Conservation (phyloP, 2,329 filamentous ascomycete species). For the Xylaria sp. region DNA sequence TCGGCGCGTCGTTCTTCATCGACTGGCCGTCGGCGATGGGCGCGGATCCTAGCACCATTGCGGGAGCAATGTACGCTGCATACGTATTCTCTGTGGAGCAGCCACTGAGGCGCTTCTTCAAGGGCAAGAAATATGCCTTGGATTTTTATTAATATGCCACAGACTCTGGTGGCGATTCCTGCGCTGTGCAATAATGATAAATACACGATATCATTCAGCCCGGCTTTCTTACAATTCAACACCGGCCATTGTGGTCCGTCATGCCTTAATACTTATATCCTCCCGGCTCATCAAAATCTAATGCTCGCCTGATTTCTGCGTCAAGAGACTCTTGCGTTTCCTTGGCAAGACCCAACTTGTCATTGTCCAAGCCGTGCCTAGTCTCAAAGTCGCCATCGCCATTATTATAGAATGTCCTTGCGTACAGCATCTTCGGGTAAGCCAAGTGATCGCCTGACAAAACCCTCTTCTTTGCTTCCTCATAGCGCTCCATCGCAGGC, state of each 20-base stretch:
- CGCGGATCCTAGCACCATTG: conserved; percentile 53
- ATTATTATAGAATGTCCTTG: conserved; percentile 57
- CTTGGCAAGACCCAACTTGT: conserved; percentile 57
- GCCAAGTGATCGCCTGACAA: conserved; percentile 50
- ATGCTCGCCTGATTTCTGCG: conserved; percentile 55
- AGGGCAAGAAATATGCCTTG: not conserved
- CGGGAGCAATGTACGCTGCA: conserved; percentile 50
- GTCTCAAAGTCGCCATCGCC: conserved; percentile 49
- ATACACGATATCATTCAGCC: not conserved
- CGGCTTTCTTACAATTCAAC: not conserved
- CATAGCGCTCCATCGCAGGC: conserved; percentile 52
- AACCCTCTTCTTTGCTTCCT: conserved; percentile 52
- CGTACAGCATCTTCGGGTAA: conserved; percentile 59
- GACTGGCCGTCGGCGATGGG: conserved; percentile 51
- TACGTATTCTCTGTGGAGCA: conserved; percentile 10
- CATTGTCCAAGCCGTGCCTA: conserved; percentile 54
- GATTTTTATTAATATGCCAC: not conserved
- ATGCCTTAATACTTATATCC: conserved; percentile 31
- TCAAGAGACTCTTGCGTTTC: conserved; percentile 59
- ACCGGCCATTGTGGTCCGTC: not conserved
- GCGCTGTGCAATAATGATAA: not conserved
- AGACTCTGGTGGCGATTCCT: not conserved
- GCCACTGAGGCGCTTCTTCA: conserved; percentile 3
- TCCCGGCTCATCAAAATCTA: conserved; percentile 43
- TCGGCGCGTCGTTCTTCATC: conserved; percentile 49